Base-by-base conservation (phyloP, 371 early-diverging fungal genomes). In the Ordospora pajunii region DNA sequence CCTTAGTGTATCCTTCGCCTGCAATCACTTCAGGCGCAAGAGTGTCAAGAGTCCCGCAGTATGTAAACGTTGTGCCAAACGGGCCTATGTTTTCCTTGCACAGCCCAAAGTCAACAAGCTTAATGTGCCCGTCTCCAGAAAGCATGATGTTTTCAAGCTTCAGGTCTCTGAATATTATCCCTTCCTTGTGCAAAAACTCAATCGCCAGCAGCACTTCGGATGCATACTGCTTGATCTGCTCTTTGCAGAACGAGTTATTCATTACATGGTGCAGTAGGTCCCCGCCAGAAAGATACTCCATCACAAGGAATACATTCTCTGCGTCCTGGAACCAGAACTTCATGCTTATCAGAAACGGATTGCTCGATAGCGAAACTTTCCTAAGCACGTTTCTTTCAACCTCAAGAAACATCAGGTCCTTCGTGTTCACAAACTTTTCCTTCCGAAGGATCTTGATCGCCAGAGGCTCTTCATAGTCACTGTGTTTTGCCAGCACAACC, bases 371-470 rank as follows among this genome's bases (percentile, higher is more conserved):
- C 80, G 90, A 92, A 43, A 93, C 93, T 10, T 89, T 86, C 78
- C 89, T 88, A 84, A 96, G 90, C 8, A 94, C 90, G 23, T 91
- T 89, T 81, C 93, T 93, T 86, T 96, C 96, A 4, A 90, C 88
- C 27, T 91, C 88, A 6, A 92, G 88, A 84, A 91, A 90, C 52
- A 85, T 86, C 27, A 93, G 89, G 82, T 94, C 93, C 83, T 94
- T 93, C 78, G 89, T 88, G 73, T 92, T 89, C 71, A 92, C 88
- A 64, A 95, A 90, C 62, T 89, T 90, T 73, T 92, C 89, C 85
- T 97, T 97, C 84, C 94, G 95, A 45, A 97, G 82, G 44, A 93
- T 91, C 86, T 97, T 97, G 83, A 97, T 91, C 5, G 96, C 97
- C 77, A 91, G 92, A 2, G 37, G 6, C 40, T 89, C 86, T 63